Evolutionary conservation across 805 yeast species (phyloP), one percentile per base, ranked within the genome.

Genomic region (Suhomyces sp.): DNA sequence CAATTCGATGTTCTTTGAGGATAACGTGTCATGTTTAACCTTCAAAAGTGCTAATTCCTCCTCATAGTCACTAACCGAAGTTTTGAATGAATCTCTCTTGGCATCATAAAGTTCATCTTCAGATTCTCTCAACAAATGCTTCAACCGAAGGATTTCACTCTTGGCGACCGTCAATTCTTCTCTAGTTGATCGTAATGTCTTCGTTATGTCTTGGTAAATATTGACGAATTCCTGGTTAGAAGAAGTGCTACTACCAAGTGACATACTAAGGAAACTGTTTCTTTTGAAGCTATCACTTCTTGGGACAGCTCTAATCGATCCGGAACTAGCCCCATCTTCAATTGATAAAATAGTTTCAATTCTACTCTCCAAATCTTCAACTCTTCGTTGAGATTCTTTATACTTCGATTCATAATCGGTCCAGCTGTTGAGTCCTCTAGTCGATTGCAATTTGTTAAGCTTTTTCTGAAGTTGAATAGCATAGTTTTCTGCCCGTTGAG

Each of bases 21-120:
- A 68, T 11, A 82, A 58, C 2, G 81, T 72, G 28, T 80, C 79
- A 16, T 83, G 57, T 37, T 75, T 78, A 13, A 80, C 68, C 43
- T 74, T 76, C 29, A 81, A 51, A 40, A 76, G 76, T 3, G 73
- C 70, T 21, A 68, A 38, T 32, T 64, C 62, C 44, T 68, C 46
- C 47, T 60, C 68, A 43, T 56, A 62, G 33, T 54, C 63, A 16
- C 53, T 54, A n/a, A 56, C 53, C 3, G 65, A 52, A 6, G 60
- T 46, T 64, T 67, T 39, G 59, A 68, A 43, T 55, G 59, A 48
- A 53, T 72, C 47, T 60, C 77, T 52, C 44, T 69, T 63, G 13
- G 56, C 56, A 25, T 60, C 60, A 46, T 66, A 64, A n/a, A 65
- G 50, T 35, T 68, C 72, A 22, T 67, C 73, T 40, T 67, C 70